Evolutionary conservation across 2,329 filamentous ascomycete species (phyloP).

Genomic region (Didymella arachidicola): DNA sequence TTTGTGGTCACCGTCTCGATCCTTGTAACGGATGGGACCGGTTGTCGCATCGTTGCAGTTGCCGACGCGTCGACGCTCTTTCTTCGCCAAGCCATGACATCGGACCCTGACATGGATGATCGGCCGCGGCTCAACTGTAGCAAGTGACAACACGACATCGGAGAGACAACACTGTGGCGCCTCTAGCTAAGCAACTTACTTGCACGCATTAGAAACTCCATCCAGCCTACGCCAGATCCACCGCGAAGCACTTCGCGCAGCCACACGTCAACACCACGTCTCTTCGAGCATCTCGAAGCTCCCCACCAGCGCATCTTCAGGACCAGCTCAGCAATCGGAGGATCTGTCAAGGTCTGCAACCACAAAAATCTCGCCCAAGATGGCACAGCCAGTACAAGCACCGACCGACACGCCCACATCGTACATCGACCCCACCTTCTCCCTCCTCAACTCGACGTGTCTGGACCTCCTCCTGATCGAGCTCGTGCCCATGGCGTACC

Average conservation of each 20-base stretch:
- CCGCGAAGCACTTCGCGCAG: not conserved
- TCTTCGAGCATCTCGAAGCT: conserved; percentile 1
- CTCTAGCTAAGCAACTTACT: not conserved
- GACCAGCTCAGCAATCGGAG: not conserved
- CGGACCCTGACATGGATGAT: conserved; percentile 19
- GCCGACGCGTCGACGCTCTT: not conserved
- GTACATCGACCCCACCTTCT: conserved; percentile 74
- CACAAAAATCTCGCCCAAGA: not conserved
- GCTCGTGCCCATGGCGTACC: conserved; percentile 91
- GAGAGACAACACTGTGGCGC: not conserved
- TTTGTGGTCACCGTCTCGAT: not conserved
- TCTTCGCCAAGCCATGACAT: conserved; percentile 21
- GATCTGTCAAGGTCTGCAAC: not conserved
- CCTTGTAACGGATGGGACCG: too few relatives aligned
- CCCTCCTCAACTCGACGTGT: conserved; percentile 82
- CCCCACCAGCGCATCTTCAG: not conserved
- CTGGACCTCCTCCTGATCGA: conserved; percentile 97
- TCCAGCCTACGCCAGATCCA: not conserved
- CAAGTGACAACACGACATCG: not conserved
- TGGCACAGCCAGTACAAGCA: conserved; percentile 26
- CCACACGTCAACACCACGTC: not conserved
- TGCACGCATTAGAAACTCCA: not conserved
- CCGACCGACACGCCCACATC: conserved; percentile 29
- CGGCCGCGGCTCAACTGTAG: conserved; percentile 15
- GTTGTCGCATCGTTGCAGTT: not conserved